Evolutionary conservation across 441 rosid genomes (phyloP).

Genomic region (Sinapis alba): DNA sequence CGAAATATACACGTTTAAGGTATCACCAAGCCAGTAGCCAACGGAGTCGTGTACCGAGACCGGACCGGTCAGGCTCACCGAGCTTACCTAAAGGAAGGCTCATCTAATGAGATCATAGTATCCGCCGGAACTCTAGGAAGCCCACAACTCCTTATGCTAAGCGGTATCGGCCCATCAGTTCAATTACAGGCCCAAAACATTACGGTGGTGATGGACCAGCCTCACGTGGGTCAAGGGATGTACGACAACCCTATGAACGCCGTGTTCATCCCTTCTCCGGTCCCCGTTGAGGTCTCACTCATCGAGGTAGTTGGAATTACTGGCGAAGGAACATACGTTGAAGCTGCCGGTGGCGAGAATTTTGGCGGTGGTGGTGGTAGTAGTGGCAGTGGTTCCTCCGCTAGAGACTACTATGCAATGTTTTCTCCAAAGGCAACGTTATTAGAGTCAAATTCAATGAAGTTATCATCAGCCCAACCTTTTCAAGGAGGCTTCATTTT

Average conservation of each 20-base stretch:
- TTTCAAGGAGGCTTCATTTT: slow-evolving; percentile 76
- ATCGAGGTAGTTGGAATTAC: slow-evolving; percentile 89
- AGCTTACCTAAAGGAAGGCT: slow-evolving; percentile 61
- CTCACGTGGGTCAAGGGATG: slow-evolving; percentile 82
- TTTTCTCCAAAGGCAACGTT: slow-evolving; percentile 63
- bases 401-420: slow-evolving; percentile 70
- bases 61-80: slow-evolving; percentile 50
- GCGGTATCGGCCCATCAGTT: slow-evolving; percentile 77
- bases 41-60: slow-evolving; percentile 69
- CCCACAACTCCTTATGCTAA: slow-evolving; percentile 84
- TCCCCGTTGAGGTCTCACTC: slow-evolving; percentile 79
- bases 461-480: slow-evolving; percentile 45
- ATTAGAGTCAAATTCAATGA: slow-evolving; percentile 41
- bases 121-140: slow-evolving; percentile 85
- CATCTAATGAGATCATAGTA: slow-evolving; percentile 57
- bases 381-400: slow-evolving; percentile 1
- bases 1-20: slow-evolving; percentile 14
- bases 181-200: slow-evolving; percentile 63
- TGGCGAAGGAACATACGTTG: slow-evolving; percentile 69
- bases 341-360: slow-evolving; percentile 72
- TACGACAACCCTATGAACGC: slow-evolving; percentile 92
- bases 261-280: slow-evolving; percentile 74
- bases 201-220: slow-evolving; percentile 61
- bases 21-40: slow-evolving; percentile 53
- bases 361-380: slow-evolving; percentile 45